Percentiles rank a stretch among this genome's conserved stretches.
Evolutionary conservation across 169 alveolate genomes (phyloP).

Genomic region (Cyclospora cayetanensis): DNA sequence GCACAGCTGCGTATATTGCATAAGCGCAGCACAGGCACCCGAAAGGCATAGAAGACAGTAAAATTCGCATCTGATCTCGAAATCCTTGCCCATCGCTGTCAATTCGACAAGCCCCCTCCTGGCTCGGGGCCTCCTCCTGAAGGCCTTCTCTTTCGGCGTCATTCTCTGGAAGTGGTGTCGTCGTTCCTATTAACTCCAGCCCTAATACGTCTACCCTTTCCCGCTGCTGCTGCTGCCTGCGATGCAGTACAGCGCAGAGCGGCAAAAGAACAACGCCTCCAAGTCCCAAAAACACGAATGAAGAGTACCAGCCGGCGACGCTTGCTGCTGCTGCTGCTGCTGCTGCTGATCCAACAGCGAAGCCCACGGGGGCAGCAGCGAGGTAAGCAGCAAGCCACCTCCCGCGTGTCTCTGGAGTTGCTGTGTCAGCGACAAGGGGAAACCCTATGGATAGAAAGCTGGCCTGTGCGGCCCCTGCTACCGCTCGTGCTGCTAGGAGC

Average conservation of each 20-base stretch:
- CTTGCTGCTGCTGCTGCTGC: constrained; percentile 18
- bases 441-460: background rate
- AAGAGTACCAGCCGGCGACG: background rate
- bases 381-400: background rate
- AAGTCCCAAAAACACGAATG: background rate
- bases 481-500: background rate
- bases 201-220: no score
- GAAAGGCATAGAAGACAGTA: background rate
- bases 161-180: no score
- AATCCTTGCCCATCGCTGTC: background rate
- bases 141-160: no score
- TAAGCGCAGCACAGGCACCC: background rate
- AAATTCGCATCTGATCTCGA: background rate
- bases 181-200: no score
- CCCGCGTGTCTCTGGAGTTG: background rate
- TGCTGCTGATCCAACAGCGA: constrained; percentile 12
- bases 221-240: constrained; percentile 30
- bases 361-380: background rate
- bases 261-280: background rate
- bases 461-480: constrained; percentile 38
- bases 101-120: no score
- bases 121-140: no score
- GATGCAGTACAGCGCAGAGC: background rate
- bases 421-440: constrained; percentile 4
- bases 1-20: constrained; percentile 32